phyloP scores from a whole-genome alignment of 2,329 filamentous ascomycete genomes.

The Colletotrichum incanum region DNA sequence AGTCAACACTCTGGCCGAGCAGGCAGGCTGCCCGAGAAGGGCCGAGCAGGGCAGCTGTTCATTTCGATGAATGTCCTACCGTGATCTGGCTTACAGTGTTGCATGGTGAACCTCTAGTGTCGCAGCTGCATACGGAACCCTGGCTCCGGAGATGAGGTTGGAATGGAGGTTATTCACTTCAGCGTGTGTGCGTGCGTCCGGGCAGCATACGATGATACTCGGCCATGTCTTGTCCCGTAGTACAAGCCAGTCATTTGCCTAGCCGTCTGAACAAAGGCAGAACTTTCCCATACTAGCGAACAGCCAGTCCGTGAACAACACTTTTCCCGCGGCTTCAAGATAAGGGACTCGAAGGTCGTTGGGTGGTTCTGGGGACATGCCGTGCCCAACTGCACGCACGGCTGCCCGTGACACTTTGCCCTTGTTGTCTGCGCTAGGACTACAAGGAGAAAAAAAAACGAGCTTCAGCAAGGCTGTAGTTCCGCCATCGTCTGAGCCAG shows the following conservation, averaged over 20 bases:
- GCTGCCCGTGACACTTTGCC: not conserved
- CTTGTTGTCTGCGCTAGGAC: not conserved
- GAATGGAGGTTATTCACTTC: too few species aligned
- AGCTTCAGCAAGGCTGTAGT: not conserved
- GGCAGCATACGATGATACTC: too few species aligned
- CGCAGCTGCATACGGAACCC: not conserved
- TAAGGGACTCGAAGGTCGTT: not conserved
- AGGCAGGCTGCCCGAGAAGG: not conserved
- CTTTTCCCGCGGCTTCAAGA: not conserved
- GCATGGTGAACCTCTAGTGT: not conserved
- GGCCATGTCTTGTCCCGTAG: not conserved
- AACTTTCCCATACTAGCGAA: too few species aligned
- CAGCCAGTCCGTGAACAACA: not conserved
- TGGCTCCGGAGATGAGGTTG: not conserved
- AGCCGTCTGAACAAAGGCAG: not conserved
- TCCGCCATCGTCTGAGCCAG: not conserved
- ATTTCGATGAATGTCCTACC: too few species aligned
- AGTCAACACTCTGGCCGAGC: not conserved
- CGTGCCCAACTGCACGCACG: not conserved
- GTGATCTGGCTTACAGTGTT: not conserved
- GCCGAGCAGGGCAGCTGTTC: not conserved
- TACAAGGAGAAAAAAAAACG: not conserved
- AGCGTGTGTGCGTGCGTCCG: not conserved
- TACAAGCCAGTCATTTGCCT: not conserved
- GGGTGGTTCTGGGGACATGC: not conserved